These are phyloP conservation scores for Microsporum audouinii DNA, from an alignment of 2,329 filamentous ascomycete species.

Conservation along the genomic window DNA sequence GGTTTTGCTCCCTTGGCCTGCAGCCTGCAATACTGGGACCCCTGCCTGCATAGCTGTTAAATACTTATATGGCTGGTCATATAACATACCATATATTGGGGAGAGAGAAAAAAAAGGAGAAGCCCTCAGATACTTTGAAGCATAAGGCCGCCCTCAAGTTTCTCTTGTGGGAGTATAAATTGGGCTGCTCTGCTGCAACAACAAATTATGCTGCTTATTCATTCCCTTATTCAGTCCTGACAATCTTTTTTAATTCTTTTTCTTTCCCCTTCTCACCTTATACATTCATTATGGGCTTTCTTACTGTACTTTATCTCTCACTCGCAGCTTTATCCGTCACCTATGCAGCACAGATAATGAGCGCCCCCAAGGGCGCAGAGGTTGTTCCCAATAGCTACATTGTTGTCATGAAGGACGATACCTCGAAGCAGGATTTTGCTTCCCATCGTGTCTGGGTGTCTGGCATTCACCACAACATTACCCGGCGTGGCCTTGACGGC, in stretches of 20 bases:
- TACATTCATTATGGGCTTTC: constrained; percentile 4
- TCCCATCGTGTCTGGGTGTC: constrained; percentile 2
- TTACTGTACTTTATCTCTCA: constrained; percentile 1
- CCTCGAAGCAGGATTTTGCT: constrained; percentile 1
- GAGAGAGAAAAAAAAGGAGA: no score
- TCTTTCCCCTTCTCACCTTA: background rate
- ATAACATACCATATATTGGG: no score
- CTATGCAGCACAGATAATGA: constrained; percentile 3
- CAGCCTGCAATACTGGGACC: no score
- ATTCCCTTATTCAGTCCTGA: background rate
- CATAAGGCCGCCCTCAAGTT: no score
- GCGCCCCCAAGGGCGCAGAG: background rate
- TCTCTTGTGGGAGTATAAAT: no score
- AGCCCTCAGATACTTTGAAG: no score
- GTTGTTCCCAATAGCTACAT: constrained; percentile 6
- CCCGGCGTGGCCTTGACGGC: background rate
- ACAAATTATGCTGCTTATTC: background rate
- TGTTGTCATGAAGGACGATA: constrained; percentile 7
- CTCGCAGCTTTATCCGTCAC: constrained; percentile 3
- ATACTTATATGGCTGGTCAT: no score
- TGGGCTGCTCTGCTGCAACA: no score
- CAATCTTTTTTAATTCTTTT: background rate
- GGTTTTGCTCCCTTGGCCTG: no score
- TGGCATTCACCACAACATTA: background rate
- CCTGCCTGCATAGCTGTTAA: no score